Evolutionary conservation across 192 early-diverging fungal genomes (phyloP).

Genomic region (Entomortierella chlamydospora): DNA sequence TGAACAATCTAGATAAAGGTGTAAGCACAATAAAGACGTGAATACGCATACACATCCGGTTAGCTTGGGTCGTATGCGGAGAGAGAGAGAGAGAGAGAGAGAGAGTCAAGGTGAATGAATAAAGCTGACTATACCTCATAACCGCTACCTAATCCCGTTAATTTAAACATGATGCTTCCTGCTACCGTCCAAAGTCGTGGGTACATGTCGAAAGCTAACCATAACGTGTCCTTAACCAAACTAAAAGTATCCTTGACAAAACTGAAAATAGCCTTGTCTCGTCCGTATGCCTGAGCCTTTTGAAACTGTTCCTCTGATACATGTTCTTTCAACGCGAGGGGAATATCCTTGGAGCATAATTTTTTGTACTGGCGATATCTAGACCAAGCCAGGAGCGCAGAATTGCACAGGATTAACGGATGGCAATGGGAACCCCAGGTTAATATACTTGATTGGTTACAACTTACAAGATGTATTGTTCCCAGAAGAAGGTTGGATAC

Average conservation of each 20-base stretch:
- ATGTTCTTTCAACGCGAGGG: constrained; percentile 73
- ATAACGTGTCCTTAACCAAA: constrained; percentile 73
- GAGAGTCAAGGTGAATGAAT: too few species aligned
- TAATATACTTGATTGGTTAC: too few species aligned
- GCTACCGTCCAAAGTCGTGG: constrained; percentile 80
- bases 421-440: background rate
- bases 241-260: constrained; percentile 73
- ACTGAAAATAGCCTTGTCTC: constrained; percentile 84
- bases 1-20: constrained; percentile 82
- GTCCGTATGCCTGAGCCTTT: constrained; percentile 87
- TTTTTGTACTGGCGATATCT: constrained; percentile 82
- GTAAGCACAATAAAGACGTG: too few species aligned
- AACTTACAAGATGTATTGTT: constrained; percentile 80
- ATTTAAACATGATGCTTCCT: constrained; percentile 62
- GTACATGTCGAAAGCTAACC: constrained; percentile 76
- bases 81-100: too few species aligned
- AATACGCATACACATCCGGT: too few species aligned
- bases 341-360: constrained; percentile 73
- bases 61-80: too few species aligned
- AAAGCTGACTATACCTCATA: constrained; percentile 67
- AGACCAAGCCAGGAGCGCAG: background rate
- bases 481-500: constrained; percentile 79
- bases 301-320: constrained; percentile 77
- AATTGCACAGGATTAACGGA: background rate
- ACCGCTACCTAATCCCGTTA: constrained; percentile 68